Conservation (phyloP, 2,329 filamentous ascomycete genomes). For the Sarocladium brachiariae region DNA sequence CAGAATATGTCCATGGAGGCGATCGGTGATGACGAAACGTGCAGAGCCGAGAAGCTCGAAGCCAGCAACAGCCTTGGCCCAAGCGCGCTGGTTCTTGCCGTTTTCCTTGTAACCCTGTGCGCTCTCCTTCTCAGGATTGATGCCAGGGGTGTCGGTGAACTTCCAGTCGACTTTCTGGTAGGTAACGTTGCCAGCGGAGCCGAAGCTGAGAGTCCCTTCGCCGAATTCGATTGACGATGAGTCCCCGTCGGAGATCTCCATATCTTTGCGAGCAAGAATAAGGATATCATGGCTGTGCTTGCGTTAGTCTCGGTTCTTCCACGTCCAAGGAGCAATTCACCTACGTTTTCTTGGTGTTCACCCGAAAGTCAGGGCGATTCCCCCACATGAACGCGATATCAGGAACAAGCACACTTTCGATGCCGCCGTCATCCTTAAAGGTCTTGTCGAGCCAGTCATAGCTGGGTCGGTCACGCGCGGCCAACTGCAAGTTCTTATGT, state of each 20-base stretch:
- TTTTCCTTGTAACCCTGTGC: conserved; percentile 12
- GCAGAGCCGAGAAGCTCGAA: conserved; percentile 20
- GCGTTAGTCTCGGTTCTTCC: conserved; percentile 11
- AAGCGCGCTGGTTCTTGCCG: conserved; percentile 21
- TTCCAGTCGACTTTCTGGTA: conserved; percentile 22
- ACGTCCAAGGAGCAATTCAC: conserved; percentile 1
- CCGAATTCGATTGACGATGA: conserved; percentile 17
- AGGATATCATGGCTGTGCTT: conserved; percentile 18
- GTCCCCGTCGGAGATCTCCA: conserved; percentile 18
- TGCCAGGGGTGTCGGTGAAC: conserved; percentile 19
- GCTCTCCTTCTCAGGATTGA: conserved; percentile 14
- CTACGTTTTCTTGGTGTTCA: conserved; percentile 21
- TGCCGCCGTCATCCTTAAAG: conserved; percentile 16
- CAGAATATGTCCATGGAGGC: conserved; percentile 20
- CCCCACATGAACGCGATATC: conserved; percentile 23
- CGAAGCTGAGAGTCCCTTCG: conserved; percentile 17
- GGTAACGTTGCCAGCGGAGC: conserved; percentile 19
- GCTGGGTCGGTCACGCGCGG: conserved; percentile 20
- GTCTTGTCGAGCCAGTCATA: conserved; percentile 20
- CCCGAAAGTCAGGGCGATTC: conserved; percentile 19
- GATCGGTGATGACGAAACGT: conserved; percentile 20
- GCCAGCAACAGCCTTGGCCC: conserved; percentile 20
- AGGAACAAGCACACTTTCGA: conserved; percentile 19
- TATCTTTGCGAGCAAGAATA: conserved; percentile 20
- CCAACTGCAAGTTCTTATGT: conserved; percentile 19